Percentiles rank a stretch among this genome's conserved stretches.
Evolutionary conservation across 2,329 filamentous ascomycete species (phyloP).

Genomic region (Calcarisporium arbuscula): DNA sequence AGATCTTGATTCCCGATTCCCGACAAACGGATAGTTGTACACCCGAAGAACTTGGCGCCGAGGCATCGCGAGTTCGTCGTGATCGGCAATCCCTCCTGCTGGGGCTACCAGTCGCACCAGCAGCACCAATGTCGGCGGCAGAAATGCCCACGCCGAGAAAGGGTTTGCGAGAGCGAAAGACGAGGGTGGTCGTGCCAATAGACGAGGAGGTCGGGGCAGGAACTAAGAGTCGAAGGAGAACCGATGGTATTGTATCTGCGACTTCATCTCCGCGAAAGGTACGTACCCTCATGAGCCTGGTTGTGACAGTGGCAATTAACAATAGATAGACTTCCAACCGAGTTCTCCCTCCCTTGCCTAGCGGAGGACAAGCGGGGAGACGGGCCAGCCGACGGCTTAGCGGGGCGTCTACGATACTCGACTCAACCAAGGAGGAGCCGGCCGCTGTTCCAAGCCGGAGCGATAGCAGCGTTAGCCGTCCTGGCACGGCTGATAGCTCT

Average conservation of each 20-base stretch:
- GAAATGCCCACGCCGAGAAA: slow-evolving; percentile 52
- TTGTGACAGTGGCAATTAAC: too few relatives aligned
- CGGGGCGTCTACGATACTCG: slow-evolving; percentile 33
- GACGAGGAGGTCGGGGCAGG: slow-evolving; percentile 34
- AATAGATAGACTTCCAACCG: neutral
- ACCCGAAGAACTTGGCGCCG: slow-evolving; percentile 70
- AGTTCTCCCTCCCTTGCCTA: slow-evolving; percentile 18
- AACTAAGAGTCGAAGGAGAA: slow-evolving; percentile 55
- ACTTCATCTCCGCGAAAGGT: slow-evolving; percentile 23
- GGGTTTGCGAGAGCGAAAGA: slow-evolving; percentile 67
- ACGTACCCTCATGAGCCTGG: too few relatives aligned
- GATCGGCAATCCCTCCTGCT: slow-evolving; percentile 55
- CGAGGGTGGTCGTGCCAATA: slow-evolving; percentile 47
- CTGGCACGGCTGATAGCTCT: slow-evolving; percentile 35
- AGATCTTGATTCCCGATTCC: slow-evolving; percentile 70
- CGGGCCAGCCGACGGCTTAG: slow-evolving; percentile 43
- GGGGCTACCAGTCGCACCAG: slow-evolving; percentile 19
- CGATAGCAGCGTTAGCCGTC: slow-evolving; percentile 15
- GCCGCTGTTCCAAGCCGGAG: slow-evolving; percentile 6
- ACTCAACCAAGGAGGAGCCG: slow-evolving; percentile 12
- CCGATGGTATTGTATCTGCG: too few relatives aligned
- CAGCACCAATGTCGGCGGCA: slow-evolving; percentile 20
- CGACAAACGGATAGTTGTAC: slow-evolving; percentile 71
- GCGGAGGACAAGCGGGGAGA: slow-evolving; percentile 20
- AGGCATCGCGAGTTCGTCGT: slow-evolving; percentile 54